Evolutionary conservation across 768 basidiomycete species (phyloP).

Genomic region (Mycena chlorophos): DNA sequence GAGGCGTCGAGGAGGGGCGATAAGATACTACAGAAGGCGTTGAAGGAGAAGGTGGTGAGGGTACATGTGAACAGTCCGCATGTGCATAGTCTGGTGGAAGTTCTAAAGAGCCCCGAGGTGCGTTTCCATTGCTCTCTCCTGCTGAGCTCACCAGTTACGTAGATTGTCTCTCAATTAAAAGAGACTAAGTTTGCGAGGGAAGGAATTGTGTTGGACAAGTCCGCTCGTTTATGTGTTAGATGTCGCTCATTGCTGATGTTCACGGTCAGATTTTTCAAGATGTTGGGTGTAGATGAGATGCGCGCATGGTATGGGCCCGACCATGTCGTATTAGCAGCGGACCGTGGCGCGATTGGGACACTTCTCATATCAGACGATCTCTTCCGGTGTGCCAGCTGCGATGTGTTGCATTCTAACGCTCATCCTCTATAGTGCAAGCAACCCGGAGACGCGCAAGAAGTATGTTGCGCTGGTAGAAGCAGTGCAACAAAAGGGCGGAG

Average conservation of each 20-base stretch:
- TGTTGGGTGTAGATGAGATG: constrained; percentile 92
- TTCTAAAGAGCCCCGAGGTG: constrained; percentile 92
- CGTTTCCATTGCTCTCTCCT: constrained; percentile 14
- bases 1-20: constrained; percentile 83
- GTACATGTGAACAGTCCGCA: constrained; percentile 93
- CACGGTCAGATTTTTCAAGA: constrained; percentile 86
- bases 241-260: background rate
- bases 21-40: constrained; percentile 72
- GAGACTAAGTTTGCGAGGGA: constrained; percentile 97
- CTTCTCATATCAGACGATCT: constrained; percentile 93
- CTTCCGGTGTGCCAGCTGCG: constrained; percentile 62
- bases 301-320: constrained; percentile 98
- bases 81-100: constrained; percentile 93
- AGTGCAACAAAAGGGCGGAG: constrained; percentile 84
- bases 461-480: constrained; percentile 89
- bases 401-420: background rate
- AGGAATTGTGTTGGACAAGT: constrained; percentile 90
- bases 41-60: constrained; percentile 82
- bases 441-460: constrained; percentile 72
- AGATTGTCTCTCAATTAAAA: constrained; percentile 78
- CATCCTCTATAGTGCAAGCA: constrained; percentile 61
- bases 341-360: constrained; percentile 91
- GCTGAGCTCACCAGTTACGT: constrained; percentile 1
- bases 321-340: constrained; percentile 88
- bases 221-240: constrained; percentile 1